These are phyloP conservation scores for Hyaloperonospora brassicae DNA, from an alignment of 352 stramenopile genomes.

Conservation along the genomic window DNA sequence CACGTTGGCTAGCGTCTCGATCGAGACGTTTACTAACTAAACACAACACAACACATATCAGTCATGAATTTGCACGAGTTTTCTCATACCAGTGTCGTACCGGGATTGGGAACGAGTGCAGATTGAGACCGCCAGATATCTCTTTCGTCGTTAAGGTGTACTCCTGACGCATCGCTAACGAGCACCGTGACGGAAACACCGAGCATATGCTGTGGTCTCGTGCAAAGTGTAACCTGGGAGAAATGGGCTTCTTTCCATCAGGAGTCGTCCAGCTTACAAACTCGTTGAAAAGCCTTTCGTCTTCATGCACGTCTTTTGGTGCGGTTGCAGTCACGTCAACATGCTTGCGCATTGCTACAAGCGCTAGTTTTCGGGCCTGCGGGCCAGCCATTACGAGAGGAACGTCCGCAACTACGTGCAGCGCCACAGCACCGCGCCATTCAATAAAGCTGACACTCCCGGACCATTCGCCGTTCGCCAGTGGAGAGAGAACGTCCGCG, in stretches of 20 bases:
- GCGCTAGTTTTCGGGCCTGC: conserved; percentile 66
- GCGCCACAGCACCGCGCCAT: conserved; percentile 67
- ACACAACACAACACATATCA: conserved; percentile 10
- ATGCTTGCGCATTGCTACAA: conserved; percentile 56
- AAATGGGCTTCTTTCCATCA: conserved; percentile 58
- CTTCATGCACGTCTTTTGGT: conserved; percentile 40
- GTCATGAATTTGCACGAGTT: background rate
- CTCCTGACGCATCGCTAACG: conserved; percentile 66
- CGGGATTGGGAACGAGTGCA: conserved; percentile 77
- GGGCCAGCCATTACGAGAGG: conserved; percentile 74
- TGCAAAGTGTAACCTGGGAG: conserved; percentile 64
- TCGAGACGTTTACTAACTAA: conserved; percentile 55
- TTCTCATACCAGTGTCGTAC: conserved; percentile 19
- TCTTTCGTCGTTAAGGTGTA: conserved; percentile 80
- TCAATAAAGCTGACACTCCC: conserved; percentile 83
- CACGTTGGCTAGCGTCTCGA: conserved; percentile 48
- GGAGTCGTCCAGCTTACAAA: conserved; percentile 72
- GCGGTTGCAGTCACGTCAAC: conserved; percentile 15
- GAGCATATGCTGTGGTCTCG: conserved; percentile 64
- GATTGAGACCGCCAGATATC: conserved; percentile 69
- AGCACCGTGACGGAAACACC: conserved; percentile 43
- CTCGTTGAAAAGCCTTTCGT: conserved; percentile 79
- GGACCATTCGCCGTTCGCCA: conserved; percentile 61
- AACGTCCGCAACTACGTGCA: conserved; percentile 65
- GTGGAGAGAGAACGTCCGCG: conserved; percentile 31